These are phyloP conservation scores for Globisporangium barbulae DNA, from an alignment of 352 stramenopile species.

Conservation along the genomic window DNA sequence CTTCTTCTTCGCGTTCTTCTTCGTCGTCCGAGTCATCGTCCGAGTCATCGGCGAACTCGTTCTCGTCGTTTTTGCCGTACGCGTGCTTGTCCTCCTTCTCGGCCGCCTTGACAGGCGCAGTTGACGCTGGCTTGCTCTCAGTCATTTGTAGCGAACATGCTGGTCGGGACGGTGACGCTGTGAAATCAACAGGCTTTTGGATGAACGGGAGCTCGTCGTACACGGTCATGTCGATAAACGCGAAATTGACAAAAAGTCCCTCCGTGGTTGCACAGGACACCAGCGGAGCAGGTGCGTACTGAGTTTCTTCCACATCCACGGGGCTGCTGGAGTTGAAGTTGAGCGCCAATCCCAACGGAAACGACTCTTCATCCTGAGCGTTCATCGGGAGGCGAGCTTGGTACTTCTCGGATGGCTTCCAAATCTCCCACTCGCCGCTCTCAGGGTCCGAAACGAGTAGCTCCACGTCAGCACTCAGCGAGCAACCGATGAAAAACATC, in stretches of 20 bases:
- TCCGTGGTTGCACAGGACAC: slow-evolving; percentile 57
- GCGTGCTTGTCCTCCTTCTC: slow-evolving; percentile 20
- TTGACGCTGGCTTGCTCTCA: not conserved
- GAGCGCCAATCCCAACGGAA: slow-evolving; percentile 48
- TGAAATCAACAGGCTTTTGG: slow-evolving; percentile 24
- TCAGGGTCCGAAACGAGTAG: slow-evolving; percentile 66
- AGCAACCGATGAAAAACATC: slow-evolving; percentile 82
- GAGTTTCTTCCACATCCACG: slow-evolving; percentile 48
- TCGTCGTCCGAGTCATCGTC: slow-evolving; percentile 63
- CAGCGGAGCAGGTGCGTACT: slow-evolving; percentile 47
- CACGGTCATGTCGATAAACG: slow-evolving; percentile 63
- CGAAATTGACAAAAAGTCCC: slow-evolving; percentile 62
- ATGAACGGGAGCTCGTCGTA: slow-evolving; percentile 49
- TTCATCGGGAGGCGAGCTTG: slow-evolving; percentile 75
- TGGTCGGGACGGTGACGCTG: not conserved
- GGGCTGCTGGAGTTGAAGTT: slow-evolving; percentile 52
- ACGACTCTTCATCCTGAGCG: slow-evolving; percentile 63
- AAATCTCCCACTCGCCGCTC: slow-evolving; percentile 54
- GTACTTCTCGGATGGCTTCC: slow-evolving; percentile 75
- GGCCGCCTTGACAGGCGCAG: not conserved
- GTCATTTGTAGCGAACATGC: not conserved
- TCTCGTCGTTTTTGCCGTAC: slow-evolving; percentile 66
- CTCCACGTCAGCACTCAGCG: slow-evolving; percentile 75
- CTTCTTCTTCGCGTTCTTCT: slow-evolving; percentile 62
- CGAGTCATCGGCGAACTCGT: slow-evolving; percentile 42